phyloP scores from a whole-genome alignment of 176 grass and related monocot genomes.

The Leersia perrieri region DNA sequence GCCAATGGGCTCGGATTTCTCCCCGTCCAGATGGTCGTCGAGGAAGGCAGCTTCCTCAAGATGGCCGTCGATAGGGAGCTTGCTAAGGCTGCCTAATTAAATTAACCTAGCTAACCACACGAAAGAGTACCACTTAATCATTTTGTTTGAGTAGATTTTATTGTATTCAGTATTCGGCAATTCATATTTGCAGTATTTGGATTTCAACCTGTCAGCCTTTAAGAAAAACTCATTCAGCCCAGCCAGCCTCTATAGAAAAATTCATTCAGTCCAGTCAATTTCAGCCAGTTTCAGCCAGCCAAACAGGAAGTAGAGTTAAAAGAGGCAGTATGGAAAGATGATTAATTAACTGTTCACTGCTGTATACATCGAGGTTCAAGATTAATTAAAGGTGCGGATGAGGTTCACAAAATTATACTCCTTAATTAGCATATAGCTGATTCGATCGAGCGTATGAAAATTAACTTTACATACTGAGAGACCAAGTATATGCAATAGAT shows the following conservation, averaged over 20 bases:
- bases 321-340: not conserved
- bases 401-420: constrained; percentile 21
- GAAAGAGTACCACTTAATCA: too few relatives aligned
- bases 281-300: too few relatives aligned
- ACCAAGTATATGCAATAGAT: constrained; percentile 16
- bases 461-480: constrained; percentile 59
- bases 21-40: constrained; percentile 70
- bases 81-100: constrained; percentile 8
- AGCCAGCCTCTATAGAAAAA: too few relatives aligned
- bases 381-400: constrained; percentile 7
- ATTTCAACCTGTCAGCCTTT: too few relatives aligned
- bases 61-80: constrained; percentile 57
- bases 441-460: constrained; percentile 19
- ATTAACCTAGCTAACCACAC: not conserved
- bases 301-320: not conserved
- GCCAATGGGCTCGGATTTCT: constrained; percentile 52
- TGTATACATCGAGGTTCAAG: not conserved
- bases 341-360: not conserved
- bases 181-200: not conserved
- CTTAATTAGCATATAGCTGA: not conserved
- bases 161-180: too few relatives aligned
- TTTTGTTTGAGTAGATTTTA: too few relatives aligned
- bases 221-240: too few relatives aligned
- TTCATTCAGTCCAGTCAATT: too few relatives aligned
- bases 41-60: constrained; percentile 78